Percentiles rank a stretch among this genome's conserved stretches.
phyloP scores from a whole-genome alignment of 768 basidiomycete genomes.

The Lenzites betulinus region DNA sequence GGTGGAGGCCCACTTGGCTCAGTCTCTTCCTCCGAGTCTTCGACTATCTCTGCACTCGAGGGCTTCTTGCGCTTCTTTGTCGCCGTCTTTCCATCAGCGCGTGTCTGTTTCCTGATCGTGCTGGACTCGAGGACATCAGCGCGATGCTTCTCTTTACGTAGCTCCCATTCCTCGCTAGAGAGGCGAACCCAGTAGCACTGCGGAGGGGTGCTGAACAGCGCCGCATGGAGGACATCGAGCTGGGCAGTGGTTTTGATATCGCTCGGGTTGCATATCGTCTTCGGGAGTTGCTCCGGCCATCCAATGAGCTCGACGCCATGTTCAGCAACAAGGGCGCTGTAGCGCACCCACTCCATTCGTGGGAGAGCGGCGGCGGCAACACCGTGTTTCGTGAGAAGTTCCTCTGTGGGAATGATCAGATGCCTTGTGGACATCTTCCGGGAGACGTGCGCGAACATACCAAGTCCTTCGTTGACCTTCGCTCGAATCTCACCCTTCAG shows the following conservation, averaged over 20 bases:
- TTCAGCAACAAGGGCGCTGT: not conserved
- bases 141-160: not conserved
- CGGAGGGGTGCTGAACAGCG: not conserved
- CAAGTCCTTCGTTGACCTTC: not conserved
- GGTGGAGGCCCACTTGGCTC: not conserved
- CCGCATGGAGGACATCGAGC: not conserved
- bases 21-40: not conserved
- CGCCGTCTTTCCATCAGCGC: not conserved
- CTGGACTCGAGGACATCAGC: not conserved
- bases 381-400: not conserved
- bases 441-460: not conserved
- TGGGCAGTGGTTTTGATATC: not conserved
- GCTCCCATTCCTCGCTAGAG: not conserved
- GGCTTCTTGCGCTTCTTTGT: not conserved
- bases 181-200: not conserved
- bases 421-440: not conserved
- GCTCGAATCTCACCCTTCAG: not conserved
- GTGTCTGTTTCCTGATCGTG: not conserved
- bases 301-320: not conserved
- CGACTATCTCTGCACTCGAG: not conserved
- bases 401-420: not conserved
- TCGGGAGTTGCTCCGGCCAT: not conserved
- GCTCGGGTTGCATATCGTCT: not conserved
- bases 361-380: not conserved
- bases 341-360: slow-evolving; percentile 1